Evolutionary conservation across 2,329 filamentous ascomycete species (phyloP), one percentile per base, ranked within the genome.

Genomic region (Fusarium keratoplasticum): DNA sequence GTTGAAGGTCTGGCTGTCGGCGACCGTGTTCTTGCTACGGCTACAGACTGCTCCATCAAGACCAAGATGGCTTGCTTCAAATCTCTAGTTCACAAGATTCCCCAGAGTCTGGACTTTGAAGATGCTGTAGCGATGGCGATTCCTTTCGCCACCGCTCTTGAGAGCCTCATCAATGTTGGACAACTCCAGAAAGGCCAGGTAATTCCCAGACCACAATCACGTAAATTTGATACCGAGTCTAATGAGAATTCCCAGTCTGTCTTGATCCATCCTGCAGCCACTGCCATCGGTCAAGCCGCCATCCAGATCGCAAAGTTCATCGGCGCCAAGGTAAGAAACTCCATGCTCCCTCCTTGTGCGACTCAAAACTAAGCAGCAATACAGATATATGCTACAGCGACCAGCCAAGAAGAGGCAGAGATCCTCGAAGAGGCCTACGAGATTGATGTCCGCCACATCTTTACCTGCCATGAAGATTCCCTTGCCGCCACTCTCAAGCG

Each of bases 341-440:
- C 27, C 27, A 22, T 5, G 8, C 22, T 47, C 14, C 22, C 5
- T 47, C 27, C 8, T 47, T 27, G 14, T 9, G 22, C 3, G 8
- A 5, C 10, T 13, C 18, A 52, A 52, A n/a, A n/a, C 47, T 52
- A 52, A 52, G 25, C 16, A 6, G 29, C 18, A 13, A 4, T 9
- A 52, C 59, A 55, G 52, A 25, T 67, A 11, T 67, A 64, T 44
- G 42, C 27, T 18, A 67, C 65, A 6, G 52, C 64, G 14, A 22
- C 44, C 7, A 55, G 27, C 20, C 6, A 55, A 31, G 44, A 47
- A 38, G 60, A 64, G 25, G 50, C 50, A 33, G 60, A 64, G 38
- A 25, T 63, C 11, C 55, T 57, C 52, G 33, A 58, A 20, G 31
- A 59, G n/a, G 47, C 55, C n/a, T 58, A 42, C 42, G 52, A 38